phyloP scores from a whole-genome alignment of 208 protist species.

The Trypanosoma caninum region DNA sequence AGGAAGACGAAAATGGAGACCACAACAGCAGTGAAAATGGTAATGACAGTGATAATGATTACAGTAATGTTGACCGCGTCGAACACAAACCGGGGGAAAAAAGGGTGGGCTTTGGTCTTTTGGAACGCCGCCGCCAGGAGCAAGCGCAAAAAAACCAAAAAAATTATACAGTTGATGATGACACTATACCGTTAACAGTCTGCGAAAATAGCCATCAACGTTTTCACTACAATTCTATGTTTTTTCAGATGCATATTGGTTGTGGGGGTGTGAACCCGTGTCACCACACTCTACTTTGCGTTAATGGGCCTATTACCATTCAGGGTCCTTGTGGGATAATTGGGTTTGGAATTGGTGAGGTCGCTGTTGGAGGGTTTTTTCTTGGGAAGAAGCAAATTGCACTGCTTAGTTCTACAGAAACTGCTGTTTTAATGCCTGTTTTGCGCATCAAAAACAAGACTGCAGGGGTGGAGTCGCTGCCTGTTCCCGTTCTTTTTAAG shows the following conservation, averaged over 20 bases:
- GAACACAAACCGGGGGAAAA: slow-evolving; percentile 1
- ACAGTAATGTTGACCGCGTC: slow-evolving; percentile 1
- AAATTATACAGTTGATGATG: background rate
- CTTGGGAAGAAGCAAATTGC: slow-evolving; percentile 60
- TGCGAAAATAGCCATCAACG: slow-evolving; percentile 19
- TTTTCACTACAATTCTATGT: slow-evolving; percentile 43
- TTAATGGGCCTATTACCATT: slow-evolving; percentile 53
- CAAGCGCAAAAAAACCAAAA: slow-evolving; percentile 3
- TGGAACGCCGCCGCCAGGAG: slow-evolving; percentile 9
- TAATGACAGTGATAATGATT: slow-evolving; percentile 4
- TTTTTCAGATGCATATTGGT: slow-evolving; percentile 54
- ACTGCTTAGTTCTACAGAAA: slow-evolving; percentile 45
- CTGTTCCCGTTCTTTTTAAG: background rate
- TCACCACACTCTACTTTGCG: slow-evolving; percentile 66
- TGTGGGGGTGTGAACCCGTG: slow-evolving; percentile 23
- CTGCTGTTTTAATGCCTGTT: slow-evolving; percentile 60
- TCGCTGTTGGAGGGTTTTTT: slow-evolving; percentile 58
- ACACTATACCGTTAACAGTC: background rate
- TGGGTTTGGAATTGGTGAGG: slow-evolving; percentile 68
- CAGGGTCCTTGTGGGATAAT: slow-evolving; percentile 73
- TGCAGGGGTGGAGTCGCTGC: slow-evolving; percentile 18
- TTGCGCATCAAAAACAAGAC: slow-evolving; percentile 22
- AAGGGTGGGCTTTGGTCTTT: slow-evolving; percentile 5
- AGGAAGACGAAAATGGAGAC: slow-evolving; percentile 19
- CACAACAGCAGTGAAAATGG: slow-evolving; percentile 15